Evolutionary conservation across 1,284 basidiomycete species (phyloP), one percentile per base, ranked within the genome.

Genomic region (Takashimella tepidaria): DNA sequence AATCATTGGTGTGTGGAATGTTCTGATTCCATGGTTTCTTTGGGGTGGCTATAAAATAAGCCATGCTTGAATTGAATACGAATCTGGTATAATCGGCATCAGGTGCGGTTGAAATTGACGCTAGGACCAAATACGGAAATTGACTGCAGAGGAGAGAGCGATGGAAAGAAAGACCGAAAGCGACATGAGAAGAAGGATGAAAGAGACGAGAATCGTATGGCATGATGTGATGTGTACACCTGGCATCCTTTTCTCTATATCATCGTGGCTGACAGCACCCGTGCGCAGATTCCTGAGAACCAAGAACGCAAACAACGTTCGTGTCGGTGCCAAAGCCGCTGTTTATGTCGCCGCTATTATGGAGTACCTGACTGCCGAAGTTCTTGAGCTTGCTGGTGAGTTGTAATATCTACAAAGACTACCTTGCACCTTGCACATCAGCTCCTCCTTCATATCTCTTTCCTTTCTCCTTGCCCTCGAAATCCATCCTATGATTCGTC

Each of bases 221-320:
- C 22, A 19, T 5, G n/a, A 25, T 16, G 5, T 23, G 5, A n/a
- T n/a, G n/a, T n/a, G n/a, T n/a, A n/a, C n/a, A n/a, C n/a, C n/a
- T n/a, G n/a, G n/a, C n/a, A n/a, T n/a, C n/a, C n/a, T n/a, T n/a
- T n/a, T n/a, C n/a, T n/a, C n/a, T n/a, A n/a, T n/a, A n/a, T n/a
- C n/a, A n/a, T n/a, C n/a, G n/a, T n/a, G n/a, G n/a, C n/a, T n/a
- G n/a, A n/a, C n/a, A n/a, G n/a, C n/a, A n/a, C n/a, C n/a, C n/a
- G n/a, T n/a, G n/a, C 27, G 92, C 74, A 87, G 93, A 77, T 95
- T 95, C 79, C 78, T 98, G 64, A 95, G 96, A 77, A 85, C 86
- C 72, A 84, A 89, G 66, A 95, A 92, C 37, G 89, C 92, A 72
- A 88, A 93, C 77, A 92, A 92, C 72, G 84, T 97, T 51, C 61